phyloP scores from a whole-genome alignment of 192 early-diverging fungal species.

The Phlyctochytrium bullatum region DNA sequence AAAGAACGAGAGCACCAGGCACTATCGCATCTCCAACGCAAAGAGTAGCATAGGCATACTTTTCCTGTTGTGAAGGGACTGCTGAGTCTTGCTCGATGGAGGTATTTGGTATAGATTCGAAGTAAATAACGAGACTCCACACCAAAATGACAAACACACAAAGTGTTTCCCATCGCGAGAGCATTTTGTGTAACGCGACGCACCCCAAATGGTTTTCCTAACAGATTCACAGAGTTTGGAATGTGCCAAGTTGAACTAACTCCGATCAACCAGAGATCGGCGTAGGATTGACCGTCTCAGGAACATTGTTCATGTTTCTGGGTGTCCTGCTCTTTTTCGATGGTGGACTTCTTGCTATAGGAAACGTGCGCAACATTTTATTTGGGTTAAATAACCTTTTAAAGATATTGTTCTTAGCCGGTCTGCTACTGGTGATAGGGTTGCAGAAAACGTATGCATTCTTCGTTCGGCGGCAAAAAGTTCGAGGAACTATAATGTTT shows the following conservation, averaged over 20 bases:
- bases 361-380: conserved; percentile 72
- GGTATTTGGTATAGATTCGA: too few relatives aligned
- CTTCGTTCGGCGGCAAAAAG: conserved; percentile 82
- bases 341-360: conserved; percentile 89
- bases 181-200: too few relatives aligned
- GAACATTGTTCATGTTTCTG: conserved; percentile 85
- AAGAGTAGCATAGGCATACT: conserved; percentile 19
- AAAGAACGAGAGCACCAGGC: conserved; percentile 17
- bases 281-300: conserved; percentile 91
- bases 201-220: too few relatives aligned
- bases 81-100: too few relatives aligned
- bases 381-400: not conserved
- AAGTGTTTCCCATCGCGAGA: too few relatives aligned
- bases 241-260: not conserved
- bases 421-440: conserved; percentile 88
- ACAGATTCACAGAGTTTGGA: too few relatives aligned
- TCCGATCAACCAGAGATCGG: conserved; percentile 69
- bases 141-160: too few relatives aligned
- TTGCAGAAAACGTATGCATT: conserved; percentile 79
- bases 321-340: conserved; percentile 97
- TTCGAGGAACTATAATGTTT: conserved; percentile 86
- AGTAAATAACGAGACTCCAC: too few relatives aligned
- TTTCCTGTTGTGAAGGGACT: too few relatives aligned
- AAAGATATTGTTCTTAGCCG: conserved; percentile 86
- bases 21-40: conserved; percentile 21